Conservation (phyloP, 345 rosid species). For the Pelargonium nanum region DNA sequence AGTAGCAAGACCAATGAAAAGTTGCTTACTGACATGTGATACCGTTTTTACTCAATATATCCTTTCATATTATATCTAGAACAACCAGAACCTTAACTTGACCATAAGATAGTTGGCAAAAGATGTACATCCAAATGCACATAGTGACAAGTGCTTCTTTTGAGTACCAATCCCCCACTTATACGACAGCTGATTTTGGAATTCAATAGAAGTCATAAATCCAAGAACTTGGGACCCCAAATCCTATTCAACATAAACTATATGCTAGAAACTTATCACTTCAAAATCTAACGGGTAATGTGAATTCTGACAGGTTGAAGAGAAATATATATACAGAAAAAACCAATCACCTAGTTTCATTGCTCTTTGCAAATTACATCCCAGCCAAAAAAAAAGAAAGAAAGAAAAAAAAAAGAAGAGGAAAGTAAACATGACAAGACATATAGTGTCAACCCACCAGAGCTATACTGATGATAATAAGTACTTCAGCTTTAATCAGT, state of each 20-base stretch:
- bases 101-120: background rate
- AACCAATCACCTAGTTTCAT: too few relatives aligned
- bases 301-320: too few relatives aligned
- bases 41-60: background rate
- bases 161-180: background rate
- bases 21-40: background rate
- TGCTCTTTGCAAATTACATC: too few relatives aligned
- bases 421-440: slow-evolving; percentile 1
- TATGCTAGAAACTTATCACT: background rate
- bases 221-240: background rate
- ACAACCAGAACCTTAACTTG: background rate
- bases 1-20: background rate
- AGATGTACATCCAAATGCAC: background rate
- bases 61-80: background rate
- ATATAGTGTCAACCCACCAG: background rate
- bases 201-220: background rate
- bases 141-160: background rate
- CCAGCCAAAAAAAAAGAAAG: too few relatives aligned
- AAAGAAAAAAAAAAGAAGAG: background rate
- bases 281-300: background rate
- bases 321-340: background rate
- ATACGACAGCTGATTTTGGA: background rate
- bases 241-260: background rate
- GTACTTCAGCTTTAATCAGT: slow-evolving; percentile 1
- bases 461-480: background rate